Evolutionary conservation across 139 green algal species (phyloP).

Genomic region (Pleodorina starrii): DNA sequence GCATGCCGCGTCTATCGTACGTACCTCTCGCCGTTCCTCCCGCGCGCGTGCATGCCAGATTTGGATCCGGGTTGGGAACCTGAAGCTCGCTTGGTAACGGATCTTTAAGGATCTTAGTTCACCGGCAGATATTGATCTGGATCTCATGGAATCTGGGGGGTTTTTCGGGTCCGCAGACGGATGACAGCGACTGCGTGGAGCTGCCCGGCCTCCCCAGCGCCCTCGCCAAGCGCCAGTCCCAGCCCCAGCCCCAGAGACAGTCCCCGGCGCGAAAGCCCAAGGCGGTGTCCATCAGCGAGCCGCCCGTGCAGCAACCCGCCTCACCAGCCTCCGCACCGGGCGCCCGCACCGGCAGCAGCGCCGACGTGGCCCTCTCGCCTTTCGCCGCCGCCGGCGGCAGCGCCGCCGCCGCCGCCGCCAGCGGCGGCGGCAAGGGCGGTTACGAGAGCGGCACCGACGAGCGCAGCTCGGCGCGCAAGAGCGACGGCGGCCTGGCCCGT

Average conservation of each 20-base stretch:
- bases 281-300: background rate
- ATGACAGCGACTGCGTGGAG: background rate
- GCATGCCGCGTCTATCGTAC: too few relatives aligned
- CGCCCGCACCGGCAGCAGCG: background rate
- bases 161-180: background rate
- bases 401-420: too few relatives aligned
- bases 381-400: background rate
- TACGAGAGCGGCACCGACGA: background rate
- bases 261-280: background rate
- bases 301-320: background rate
- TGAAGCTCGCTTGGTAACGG: too few relatives aligned
- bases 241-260: background rate
- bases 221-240: background rate
- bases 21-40: too few relatives aligned
- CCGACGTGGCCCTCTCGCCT: background rate
- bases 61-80: too few relatives aligned
- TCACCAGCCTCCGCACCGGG: too few relatives aligned
- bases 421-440: background rate
- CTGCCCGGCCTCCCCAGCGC: background rate
- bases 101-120: too few relatives aligned
- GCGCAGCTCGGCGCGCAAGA: too few relatives aligned
- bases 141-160: too few relatives aligned
- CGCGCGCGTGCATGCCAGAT: too few relatives aligned
- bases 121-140: too few relatives aligned
- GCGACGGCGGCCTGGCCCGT: too few relatives aligned